These are phyloP conservation scores for Fusarium bulbicola DNA, from an alignment of 2,329 filamentous ascomycete genomes.

Conservation along the genomic window DNA sequence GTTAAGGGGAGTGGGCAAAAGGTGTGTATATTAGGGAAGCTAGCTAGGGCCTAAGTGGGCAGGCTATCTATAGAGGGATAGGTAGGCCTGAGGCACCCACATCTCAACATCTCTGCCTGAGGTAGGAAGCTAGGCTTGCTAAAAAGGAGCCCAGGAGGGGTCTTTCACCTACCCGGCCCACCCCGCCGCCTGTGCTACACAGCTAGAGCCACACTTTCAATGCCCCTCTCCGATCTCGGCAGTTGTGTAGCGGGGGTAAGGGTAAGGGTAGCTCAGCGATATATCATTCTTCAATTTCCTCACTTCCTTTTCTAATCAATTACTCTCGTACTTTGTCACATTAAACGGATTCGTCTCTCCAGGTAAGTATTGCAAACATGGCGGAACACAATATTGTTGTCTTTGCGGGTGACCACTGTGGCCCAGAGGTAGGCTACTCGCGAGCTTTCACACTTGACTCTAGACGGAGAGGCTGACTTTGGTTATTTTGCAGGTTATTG, in stretches of 20 bases:
- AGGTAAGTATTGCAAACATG: constrained; percentile 57
- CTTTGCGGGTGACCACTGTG: constrained; percentile 85
- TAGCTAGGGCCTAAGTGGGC: too few species aligned
- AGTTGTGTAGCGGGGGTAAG: background rate
- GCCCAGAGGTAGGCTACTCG: constrained; percentile 74
- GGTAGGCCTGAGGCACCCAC: too few species aligned
- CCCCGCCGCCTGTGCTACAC: background rate
- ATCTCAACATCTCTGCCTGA: background rate
- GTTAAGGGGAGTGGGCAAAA: too few species aligned
- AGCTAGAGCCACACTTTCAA: background rate
- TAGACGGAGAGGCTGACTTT: constrained; percentile 23
- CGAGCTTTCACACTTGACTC: background rate
- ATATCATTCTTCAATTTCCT: background rate
- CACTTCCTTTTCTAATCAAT: background rate
- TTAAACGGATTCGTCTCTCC: too few species aligned
- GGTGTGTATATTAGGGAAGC: too few species aligned
- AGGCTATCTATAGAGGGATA: too few species aligned
- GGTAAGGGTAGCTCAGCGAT: background rate
- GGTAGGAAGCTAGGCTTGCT: background rate
- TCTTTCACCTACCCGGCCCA: background rate
- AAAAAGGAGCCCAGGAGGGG: constrained; percentile 26
- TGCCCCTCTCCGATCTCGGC: background rate
- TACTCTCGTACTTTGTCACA: background rate
- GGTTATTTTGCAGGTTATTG: constrained; percentile 67
- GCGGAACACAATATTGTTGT: constrained; percentile 81